Base-by-base conservation (phyloP, 169 alveolate genomes). In the Plasmodium yoelii region DNA sequence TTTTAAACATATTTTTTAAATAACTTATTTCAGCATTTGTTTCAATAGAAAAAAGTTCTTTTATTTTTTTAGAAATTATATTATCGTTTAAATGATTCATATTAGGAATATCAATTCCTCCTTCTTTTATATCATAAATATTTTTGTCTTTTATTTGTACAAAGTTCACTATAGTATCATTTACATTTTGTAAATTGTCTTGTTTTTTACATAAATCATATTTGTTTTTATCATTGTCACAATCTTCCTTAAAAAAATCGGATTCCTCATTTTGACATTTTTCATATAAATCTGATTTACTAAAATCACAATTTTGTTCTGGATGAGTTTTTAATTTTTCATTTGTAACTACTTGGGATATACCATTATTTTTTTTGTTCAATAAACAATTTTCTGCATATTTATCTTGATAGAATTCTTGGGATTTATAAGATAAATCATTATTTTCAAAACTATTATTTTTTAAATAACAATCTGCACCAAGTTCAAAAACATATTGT, bases 401-500 rank as follows among this genome's bases (percentile, higher is more conserved):
- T 15, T 18, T 8, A 57, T 44, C 12, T 73, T 51, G 18, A 39
- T 51, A 73, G 34, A 49, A 59, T 22, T 22, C 26, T 22, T 22
- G 26, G 26, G 26, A 22, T 22, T 22, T 22, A 22, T 22, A 22
- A 15, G 10, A 9, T 57, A 57, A 57, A 57, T 60, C 28, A 10
- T 5, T 18, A 13, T 24, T 55, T 68, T 46, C 55, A 9, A 19
- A 22, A 57, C 18, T 42, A 57, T 84, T 47, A 13, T 71, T 51
- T 5, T n/a, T 69, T 84, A 46, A 9, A 57, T 65, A 39, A n/a
- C 7, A 13, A 1, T 51, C 67, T 5, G 44, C 55, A 12, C 42
- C 18, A 15, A 55, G n/a, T 69, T 86, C 91, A 86, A 70, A 86
- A 56, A 47, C 18, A 51, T 61, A 86, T 24, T 70, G 18, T 42